Evolutionary conservation across 495 filamentous ascomycete species (phyloP).

Genomic region (Tuber brumale): DNA sequence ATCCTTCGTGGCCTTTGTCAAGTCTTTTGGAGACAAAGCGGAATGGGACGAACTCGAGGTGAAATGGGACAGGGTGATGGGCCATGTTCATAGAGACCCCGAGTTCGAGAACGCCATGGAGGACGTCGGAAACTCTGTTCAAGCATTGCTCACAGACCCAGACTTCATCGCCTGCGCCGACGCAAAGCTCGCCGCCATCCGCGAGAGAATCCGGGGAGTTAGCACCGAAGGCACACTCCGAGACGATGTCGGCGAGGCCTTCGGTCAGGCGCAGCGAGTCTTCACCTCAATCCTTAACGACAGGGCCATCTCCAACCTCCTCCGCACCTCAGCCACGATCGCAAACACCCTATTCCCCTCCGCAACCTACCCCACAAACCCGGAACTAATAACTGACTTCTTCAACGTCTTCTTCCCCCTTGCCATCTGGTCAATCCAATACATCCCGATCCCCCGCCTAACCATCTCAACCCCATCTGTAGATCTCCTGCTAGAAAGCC

Average conservation of each 20-base stretch:
- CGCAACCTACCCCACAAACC: slow-evolving; percentile 51
- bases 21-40: slow-evolving; percentile 64
- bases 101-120: slow-evolving; percentile 73
- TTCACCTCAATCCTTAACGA: slow-evolving; percentile 64
- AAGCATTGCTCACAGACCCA: slow-evolving; percentile 81
- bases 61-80: slow-evolving; percentile 60
- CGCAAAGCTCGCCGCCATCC: slow-evolving; percentile 54
- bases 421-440: slow-evolving; percentile 67
- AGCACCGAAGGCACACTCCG: slow-evolving; percentile 59
- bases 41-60: slow-evolving; percentile 71
- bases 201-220: slow-evolving; percentile 41
- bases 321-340: slow-evolving; percentile 58
- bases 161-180: slow-evolving; percentile 67
- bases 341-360: slow-evolving; percentile 59
- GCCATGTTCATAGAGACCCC: slow-evolving; percentile 67
- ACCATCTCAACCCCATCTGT: slow-evolving; percentile 76
- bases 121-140: slow-evolving; percentile 63
- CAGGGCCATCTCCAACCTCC: slow-evolving; percentile 59
- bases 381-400: slow-evolving; percentile 64
- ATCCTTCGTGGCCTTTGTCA: slow-evolving; percentile 71
- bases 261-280: slow-evolving; percentile 62
- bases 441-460: slow-evolving; percentile 79
- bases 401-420: slow-evolving; percentile 74
- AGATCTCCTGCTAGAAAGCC: slow-evolving; percentile 80
- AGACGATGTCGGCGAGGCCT: slow-evolving; percentile 64